Conservation (phyloP, 306 rosid species). For the Prunus mongolica region DNA sequence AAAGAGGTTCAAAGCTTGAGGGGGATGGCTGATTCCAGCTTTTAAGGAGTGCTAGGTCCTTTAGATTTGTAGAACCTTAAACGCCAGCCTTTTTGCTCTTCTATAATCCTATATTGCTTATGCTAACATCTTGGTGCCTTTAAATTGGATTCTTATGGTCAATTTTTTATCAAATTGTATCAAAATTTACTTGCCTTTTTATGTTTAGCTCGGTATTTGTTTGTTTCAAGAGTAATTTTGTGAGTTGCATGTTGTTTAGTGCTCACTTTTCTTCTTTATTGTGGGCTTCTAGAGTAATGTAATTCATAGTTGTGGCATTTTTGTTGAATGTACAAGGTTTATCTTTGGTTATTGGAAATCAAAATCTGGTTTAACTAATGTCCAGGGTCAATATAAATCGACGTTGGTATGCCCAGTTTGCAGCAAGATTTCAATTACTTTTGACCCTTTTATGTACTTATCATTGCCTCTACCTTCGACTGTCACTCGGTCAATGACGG, state of each 20-base stretch:
- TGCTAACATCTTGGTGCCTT: not conserved
- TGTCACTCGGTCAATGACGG: conserved; percentile 71
- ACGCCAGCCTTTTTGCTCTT: not conserved
- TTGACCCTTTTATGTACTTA: conserved; percentile 98
- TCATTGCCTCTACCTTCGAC: conserved; percentile 95
- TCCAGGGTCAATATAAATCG: conserved; percentile 98
- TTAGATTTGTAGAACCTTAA: not conserved
- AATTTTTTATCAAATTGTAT: not conserved
- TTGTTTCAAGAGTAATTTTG: not conserved
- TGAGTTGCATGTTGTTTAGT: not conserved
- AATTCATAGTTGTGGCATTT: not conserved
- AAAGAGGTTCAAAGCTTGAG: too few species aligned
- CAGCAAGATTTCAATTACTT: conserved; percentile 88
- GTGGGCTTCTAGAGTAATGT: not conserved
- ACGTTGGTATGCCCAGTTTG: conserved; percentile 94
- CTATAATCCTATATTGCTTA: not conserved
- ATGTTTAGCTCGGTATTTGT: not conserved
- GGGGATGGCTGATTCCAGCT: too few species aligned
- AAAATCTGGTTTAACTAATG: conserved; percentile 18
- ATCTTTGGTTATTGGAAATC: conserved; percentile 6
- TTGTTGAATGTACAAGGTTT: not conserved
- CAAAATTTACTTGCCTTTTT: not conserved
- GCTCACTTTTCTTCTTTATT: not conserved
- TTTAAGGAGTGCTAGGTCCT: too few species aligned
- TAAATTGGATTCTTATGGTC: not conserved